Evolutionary conservation across 495 filamentous ascomycete species (phyloP).

Genomic region (Massariosphaeria phaeospora): DNA sequence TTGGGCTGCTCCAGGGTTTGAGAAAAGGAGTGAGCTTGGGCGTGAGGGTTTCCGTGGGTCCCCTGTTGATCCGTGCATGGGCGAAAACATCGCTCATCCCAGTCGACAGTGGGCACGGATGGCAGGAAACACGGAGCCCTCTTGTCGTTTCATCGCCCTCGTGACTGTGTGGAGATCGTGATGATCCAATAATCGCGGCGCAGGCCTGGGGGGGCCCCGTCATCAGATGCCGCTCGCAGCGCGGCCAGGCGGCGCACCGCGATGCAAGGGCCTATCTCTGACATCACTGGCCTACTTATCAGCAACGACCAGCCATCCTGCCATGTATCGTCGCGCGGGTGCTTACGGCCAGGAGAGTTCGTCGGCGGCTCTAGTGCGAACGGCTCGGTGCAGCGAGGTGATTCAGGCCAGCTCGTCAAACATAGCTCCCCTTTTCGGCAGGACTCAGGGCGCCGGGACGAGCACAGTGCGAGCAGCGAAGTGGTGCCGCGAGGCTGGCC

Average conservation of each 20-base stretch:
- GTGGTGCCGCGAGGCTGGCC: conserved; percentile 27
- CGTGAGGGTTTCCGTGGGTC: conserved; percentile 21
- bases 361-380: conserved; percentile 8
- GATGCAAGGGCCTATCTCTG: conserved; percentile 18
- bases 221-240: conserved; percentile 1
- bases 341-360: conserved; percentile 8
- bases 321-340: conserved; percentile 1
- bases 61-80: conserved; percentile 32
- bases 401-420: conserved; percentile 9
- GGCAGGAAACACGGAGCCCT: conserved; percentile 34
- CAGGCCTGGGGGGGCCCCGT: not conserved
- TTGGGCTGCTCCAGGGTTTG: conserved; percentile 10
- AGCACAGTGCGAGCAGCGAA: not conserved
- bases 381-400: not conserved
- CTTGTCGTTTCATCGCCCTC: conserved; percentile 33
- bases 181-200: conserved; percentile 21
- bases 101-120: conserved; percentile 22
- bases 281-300: conserved; percentile 8
- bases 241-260: conserved; percentile 1
- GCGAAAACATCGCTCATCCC: conserved; percentile 35
- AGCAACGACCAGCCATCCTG: not conserved
- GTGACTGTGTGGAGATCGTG: conserved; percentile 31
- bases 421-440: conserved; percentile 10
- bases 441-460: not conserved
- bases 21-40: conserved; percentile 30